A percentile compares a stretch with the other conserved stretches of the same genome.
phyloP scores from a whole-genome alignment of 345 rosid species.

The Rhizophora mangle region DNA sequence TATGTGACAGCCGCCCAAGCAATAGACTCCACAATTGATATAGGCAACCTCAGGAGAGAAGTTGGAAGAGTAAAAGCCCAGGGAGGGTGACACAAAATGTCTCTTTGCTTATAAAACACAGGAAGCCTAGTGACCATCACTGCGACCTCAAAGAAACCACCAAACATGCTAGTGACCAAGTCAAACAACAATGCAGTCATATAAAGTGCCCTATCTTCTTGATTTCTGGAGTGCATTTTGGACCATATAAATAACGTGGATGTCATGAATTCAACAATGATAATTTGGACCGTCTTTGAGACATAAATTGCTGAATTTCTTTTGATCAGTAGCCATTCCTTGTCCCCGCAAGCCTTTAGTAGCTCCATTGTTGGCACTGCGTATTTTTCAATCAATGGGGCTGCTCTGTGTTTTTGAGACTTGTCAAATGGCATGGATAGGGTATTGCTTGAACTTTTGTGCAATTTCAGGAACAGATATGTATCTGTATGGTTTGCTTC shows the following conservation, averaged over 20 bases:
- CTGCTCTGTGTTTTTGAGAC: constrained; percentile 58
- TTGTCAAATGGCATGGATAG: constrained; percentile 61
- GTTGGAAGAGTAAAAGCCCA: constrained; percentile 84
- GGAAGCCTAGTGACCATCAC: constrained; percentile 76
- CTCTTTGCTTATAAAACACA: constrained; percentile 90
- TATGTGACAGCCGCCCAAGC: constrained; percentile 67
- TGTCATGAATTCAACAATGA: constrained; percentile 47
- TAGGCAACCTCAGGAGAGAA: constrained; percentile 59
- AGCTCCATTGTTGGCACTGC: constrained; percentile 58
- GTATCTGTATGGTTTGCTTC: constrained; percentile 56
- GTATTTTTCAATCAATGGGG: constrained; percentile 55
- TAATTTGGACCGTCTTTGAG: constrained; percentile 66
- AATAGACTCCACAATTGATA: constrained; percentile 62
- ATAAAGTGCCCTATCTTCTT: constrained; percentile 46
- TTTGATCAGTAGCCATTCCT: constrained; percentile 66
- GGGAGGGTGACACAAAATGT: constrained; percentile 72
- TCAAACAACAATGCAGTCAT: constrained; percentile 61
- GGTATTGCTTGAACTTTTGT: constrained; percentile 55
- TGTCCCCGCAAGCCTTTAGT: constrained; percentile 70
- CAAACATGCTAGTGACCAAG: constrained; percentile 79
- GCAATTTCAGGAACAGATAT: constrained; percentile 59
- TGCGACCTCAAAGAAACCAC: constrained; percentile 81
- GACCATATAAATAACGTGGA: constrained; percentile 64
- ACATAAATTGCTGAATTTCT: constrained; percentile 68
- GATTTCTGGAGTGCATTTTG: constrained; percentile 53